phyloP scores from a whole-genome alignment of 2,329 filamentous ascomycete genomes.

The Scolecobasidium constrictum region DNA sequence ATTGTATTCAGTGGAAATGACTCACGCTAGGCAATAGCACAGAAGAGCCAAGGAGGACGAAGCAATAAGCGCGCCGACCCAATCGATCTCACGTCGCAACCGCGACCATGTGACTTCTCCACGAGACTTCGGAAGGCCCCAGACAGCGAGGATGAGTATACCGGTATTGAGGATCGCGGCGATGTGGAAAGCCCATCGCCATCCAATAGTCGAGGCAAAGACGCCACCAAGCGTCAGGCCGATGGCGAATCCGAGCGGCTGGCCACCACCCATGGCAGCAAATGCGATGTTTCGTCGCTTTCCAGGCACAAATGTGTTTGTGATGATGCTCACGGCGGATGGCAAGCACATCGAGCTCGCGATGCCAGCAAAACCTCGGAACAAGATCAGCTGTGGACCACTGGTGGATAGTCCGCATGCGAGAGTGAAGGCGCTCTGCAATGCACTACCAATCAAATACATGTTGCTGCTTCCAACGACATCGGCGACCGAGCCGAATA shows the following conservation, averaged over 20 bases:
- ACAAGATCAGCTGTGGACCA: constrained; percentile 32
- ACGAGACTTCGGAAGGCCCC: constrained; percentile 15
- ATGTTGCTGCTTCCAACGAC: constrained; percentile 37
- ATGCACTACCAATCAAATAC: constrained; percentile 35
- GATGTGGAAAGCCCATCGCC: constrained; percentile 42
- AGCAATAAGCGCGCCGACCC: constrained; percentile 38
- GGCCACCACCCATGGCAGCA: constrained; percentile 37
- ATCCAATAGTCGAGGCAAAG: constrained; percentile 37
- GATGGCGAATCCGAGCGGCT: constrained; percentile 40
- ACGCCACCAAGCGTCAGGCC: constrained; percentile 42
- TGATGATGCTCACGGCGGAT: constrained; percentile 38
- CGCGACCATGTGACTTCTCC: neutral
- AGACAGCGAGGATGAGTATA: constrained; percentile 9
- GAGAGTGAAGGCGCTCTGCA: constrained; percentile 35
- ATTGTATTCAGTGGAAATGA: too few relatives aligned
- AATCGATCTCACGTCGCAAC: constrained; percentile 39
- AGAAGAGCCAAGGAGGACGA: constrained; percentile 38
- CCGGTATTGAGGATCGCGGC: constrained; percentile 31
- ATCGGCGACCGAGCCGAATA: constrained; percentile 41
- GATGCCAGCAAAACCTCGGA: constrained; percentile 35
- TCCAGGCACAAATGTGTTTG: constrained; percentile 34
- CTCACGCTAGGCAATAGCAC: constrained; percentile 38
- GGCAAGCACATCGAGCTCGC: constrained; percentile 38
- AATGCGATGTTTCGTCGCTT: constrained; percentile 41
- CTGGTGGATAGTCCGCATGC: constrained; percentile 29